phyloP scores from a whole-genome alignment of 2,329 filamentous ascomycete genomes.

The Cordyceps fumosorosea region DNA sequence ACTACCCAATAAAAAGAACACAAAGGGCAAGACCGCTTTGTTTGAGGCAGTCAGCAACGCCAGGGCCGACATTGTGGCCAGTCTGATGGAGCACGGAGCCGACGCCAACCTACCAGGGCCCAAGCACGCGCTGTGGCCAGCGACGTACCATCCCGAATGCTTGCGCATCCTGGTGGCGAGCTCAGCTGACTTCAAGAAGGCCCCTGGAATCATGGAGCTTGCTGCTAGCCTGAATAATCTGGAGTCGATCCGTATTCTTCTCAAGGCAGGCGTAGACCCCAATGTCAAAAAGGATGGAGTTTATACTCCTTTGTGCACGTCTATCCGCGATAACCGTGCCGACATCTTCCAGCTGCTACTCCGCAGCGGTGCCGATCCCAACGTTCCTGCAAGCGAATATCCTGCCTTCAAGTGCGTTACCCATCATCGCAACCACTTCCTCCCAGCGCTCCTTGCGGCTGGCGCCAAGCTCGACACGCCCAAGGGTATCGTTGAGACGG shows the following conservation, averaged over 20 bases:
- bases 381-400: constrained; percentile 56
- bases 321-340: constrained; percentile 58
- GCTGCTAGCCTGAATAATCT: constrained; percentile 57
- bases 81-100: constrained; percentile 48
- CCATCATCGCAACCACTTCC: constrained; percentile 54
- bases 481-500: constrained; percentile 60
- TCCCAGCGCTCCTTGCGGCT: constrained; percentile 52
- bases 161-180: constrained; percentile 51
- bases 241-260: constrained; percentile 51
- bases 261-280: constrained; percentile 53
- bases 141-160: constrained; percentile 51
- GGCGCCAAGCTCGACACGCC: constrained; percentile 53
- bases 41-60: constrained; percentile 54
- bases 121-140: constrained; percentile 63
- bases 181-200: constrained; percentile 54
- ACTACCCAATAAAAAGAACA: constrained; percentile 52
- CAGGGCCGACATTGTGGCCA: constrained; percentile 49
- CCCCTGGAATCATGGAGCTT: constrained; percentile 58
- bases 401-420: constrained; percentile 64
- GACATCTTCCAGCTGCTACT: constrained; percentile 57
- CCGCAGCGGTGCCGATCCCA: constrained; percentile 53
- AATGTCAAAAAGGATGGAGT: constrained; percentile 58
- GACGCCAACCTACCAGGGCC: constrained; percentile 63
- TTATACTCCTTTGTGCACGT: constrained; percentile 61
- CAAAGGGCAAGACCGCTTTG: constrained; percentile 55